Evolutionary conservation across 2,329 filamentous ascomycete genomes (phyloP).

Genomic region (Sporothrix globosa): DNA sequence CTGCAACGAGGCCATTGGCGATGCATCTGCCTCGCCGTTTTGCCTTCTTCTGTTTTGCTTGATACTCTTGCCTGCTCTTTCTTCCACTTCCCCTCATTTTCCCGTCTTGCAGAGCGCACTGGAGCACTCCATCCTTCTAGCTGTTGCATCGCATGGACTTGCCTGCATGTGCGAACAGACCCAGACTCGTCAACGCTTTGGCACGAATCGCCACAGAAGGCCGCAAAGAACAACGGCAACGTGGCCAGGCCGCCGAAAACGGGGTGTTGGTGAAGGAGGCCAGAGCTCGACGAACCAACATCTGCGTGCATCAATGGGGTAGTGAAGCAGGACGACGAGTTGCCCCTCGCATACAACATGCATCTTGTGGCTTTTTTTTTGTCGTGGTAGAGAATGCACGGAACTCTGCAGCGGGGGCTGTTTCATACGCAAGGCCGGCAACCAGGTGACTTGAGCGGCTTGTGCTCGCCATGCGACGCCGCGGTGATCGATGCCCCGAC

Average conservation of each 20-base stretch:
- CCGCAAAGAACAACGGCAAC: neutral
- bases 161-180: constrained; percentile 16
- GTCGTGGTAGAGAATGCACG: neutral
- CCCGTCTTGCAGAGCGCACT: constrained; percentile 4
- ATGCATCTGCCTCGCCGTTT: constrained; percentile 1
- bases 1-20: constrained; percentile 2
- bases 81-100: constrained; percentile 18
- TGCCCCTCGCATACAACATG: neutral
- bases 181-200: constrained; percentile 1
- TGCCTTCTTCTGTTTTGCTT: neutral
- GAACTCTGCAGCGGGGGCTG: constrained; percentile 10
- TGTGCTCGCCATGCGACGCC: constrained; percentile 6
- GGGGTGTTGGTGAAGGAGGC: neutral
- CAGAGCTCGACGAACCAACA: constrained; percentile 21
- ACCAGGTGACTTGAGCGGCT: constrained; percentile 1
- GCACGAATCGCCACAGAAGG: neutral
- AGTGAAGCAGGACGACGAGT: neutral
- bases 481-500: constrained; percentile 12
- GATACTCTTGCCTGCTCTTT: neutral
- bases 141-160: neutral
- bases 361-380: neutral
- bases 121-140: neutral
- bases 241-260: constrained; percentile 1
- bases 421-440: constrained; percentile 2
- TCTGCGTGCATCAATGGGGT: neutral